phyloP scores from a whole-genome alignment of 108 stramenopile species.

The Cafeteria roenbergensis region DNA sequence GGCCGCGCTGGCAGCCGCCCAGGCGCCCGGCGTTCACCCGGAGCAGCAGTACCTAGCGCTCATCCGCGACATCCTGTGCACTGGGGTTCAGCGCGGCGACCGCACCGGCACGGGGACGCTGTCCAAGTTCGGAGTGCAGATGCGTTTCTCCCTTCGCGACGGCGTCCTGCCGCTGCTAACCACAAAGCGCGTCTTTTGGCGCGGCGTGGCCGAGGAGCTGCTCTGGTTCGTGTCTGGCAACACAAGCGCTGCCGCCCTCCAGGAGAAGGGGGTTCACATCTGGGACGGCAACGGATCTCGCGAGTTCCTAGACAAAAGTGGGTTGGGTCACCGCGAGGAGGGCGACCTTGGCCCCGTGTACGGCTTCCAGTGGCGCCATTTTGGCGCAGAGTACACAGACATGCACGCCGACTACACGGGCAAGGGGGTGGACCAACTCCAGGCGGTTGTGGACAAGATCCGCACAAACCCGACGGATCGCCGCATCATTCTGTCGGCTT shows the following conservation, averaged over 20 bases:
- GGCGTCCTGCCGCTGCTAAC: constrained; percentile 82
- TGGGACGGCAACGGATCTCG: constrained; percentile 99
- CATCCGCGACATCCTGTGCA: constrained; percentile 76
- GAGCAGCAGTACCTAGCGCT: constrained; percentile 76
- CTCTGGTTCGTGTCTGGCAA: constrained; percentile 90
- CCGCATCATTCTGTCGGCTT: constrained; percentile 83
- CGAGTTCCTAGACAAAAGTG: constrained; percentile 84
- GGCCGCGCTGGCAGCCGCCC: background rate
- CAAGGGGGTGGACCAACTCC: constrained; percentile 92
- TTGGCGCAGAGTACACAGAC: constrained; percentile 86
- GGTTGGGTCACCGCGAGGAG: constrained; percentile 81
- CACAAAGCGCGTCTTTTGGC: constrained; percentile 96
- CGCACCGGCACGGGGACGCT: constrained; percentile 97
- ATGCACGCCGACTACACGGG: constrained; percentile 96
- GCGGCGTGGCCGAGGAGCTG: constrained; percentile 96
- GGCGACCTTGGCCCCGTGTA: constrained; percentile 99
- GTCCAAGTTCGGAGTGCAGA: constrained; percentile 90
- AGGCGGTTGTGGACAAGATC: constrained; percentile 83
- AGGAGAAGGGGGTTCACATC: constrained; percentile 87
- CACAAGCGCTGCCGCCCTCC: constrained; percentile 84
- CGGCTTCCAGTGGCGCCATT: constrained; percentile 99
- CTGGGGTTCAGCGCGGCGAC: constrained; percentile 77
- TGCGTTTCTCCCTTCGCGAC: constrained; percentile 79
- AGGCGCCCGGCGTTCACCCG: constrained; percentile 1
- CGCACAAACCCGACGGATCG: constrained; percentile 86